phyloP scores from a whole-genome alignment of 2,329 filamentous ascomycete species.

The Penicillium sp. region DNA sequence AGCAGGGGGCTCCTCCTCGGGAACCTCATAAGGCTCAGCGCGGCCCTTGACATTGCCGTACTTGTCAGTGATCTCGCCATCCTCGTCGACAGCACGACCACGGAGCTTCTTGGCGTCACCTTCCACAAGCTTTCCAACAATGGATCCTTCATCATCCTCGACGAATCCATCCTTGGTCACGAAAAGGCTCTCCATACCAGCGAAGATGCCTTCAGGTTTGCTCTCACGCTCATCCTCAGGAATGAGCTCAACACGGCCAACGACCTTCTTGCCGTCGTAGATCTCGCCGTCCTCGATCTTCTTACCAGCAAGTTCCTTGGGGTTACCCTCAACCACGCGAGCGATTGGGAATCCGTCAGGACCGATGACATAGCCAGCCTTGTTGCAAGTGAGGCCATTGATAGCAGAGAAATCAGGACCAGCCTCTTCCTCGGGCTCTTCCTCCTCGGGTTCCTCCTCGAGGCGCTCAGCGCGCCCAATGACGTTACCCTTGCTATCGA shows the following conservation, averaged over 20 bases:
- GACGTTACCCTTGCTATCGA: conserved; percentile 62
- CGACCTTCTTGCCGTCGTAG: conserved; percentile 56
- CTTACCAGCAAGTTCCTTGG: conserved; percentile 56
- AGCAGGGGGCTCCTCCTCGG: conserved; percentile 42
- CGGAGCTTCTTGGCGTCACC: conserved; percentile 71
- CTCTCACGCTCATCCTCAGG: conserved; percentile 57
- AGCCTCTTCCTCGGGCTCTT: conserved; percentile 43
- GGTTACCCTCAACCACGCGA: conserved; percentile 54
- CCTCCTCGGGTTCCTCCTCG: conserved; percentile 44
- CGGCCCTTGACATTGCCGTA: conserved; percentile 64
- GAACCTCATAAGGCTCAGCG: conserved; percentile 56
- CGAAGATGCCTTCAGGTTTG: conserved; percentile 58
- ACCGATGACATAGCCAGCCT: conserved; percentile 58
- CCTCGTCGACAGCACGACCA: conserved; percentile 73
- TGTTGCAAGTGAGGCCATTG: conserved; percentile 56
- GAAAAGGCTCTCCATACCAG: conserved; percentile 56
- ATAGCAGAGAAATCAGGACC: conserved; percentile 56
- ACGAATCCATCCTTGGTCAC: conserved; percentile 60
- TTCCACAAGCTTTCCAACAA: conserved; percentile 68
- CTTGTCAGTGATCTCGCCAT: conserved; percentile 78
- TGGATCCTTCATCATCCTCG: conserved; percentile 74
- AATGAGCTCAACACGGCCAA: conserved; percentile 59
- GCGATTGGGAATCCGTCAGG: conserved; percentile 55
- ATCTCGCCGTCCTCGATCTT: conserved; percentile 58
- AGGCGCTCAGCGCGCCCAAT: conserved; percentile 57